Evolutionary conservation across 2,329 filamentous ascomycete species (phyloP).

Genomic region (Colletotrichum incanum): DNA sequence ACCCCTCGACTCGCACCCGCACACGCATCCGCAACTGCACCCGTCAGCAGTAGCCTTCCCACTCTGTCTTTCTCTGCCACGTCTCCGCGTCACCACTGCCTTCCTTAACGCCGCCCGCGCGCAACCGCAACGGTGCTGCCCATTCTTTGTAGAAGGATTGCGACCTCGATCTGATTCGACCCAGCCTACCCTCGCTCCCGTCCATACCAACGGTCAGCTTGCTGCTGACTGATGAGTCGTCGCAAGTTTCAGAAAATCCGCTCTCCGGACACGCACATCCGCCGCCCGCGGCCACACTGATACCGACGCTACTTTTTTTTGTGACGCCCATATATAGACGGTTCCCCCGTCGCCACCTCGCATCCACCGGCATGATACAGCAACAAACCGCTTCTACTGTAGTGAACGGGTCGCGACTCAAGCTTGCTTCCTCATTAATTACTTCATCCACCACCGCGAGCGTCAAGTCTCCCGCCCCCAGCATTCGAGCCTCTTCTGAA

Average conservation of each 20-base stretch:
- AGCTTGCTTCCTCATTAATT: slow-evolving; percentile 48
- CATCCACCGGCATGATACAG: slow-evolving; percentile 61
- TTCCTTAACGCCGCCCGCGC: neutral
- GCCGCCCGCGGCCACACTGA: slow-evolving; percentile 30
- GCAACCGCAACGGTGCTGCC: slow-evolving; percentile 8
- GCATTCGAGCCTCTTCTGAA: slow-evolving; percentile 31
- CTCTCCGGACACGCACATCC: slow-evolving; percentile 28
- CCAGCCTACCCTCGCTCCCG: neutral
- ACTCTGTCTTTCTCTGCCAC: slow-evolving; percentile 21
- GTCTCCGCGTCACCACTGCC: slow-evolving; percentile 35
- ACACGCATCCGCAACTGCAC: neutral
- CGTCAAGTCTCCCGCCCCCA: slow-evolving; percentile 31
- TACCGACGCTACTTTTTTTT: slow-evolving; percentile 26
- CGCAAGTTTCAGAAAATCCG: slow-evolving; percentile 39
- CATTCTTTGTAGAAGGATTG: slow-evolving; percentile 8
- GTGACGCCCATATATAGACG: slow-evolving; percentile 43
- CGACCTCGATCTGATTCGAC: slow-evolving; percentile 2
- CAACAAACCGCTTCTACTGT: slow-evolving; percentile 57
- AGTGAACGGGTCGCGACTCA: slow-evolving; percentile 60
- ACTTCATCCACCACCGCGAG: slow-evolving; percentile 34
- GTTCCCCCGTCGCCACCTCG: slow-evolving; percentile 45
- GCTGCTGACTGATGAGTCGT: slow-evolving; percentile 38
- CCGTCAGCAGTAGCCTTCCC: too few species aligned
- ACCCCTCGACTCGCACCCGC: slow-evolving; percentile 6
- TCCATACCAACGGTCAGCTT: slow-evolving; percentile 5